Base-by-base conservation (phyloP, 306 rosid genomes). In the Lagenaria siceraria region DNA sequence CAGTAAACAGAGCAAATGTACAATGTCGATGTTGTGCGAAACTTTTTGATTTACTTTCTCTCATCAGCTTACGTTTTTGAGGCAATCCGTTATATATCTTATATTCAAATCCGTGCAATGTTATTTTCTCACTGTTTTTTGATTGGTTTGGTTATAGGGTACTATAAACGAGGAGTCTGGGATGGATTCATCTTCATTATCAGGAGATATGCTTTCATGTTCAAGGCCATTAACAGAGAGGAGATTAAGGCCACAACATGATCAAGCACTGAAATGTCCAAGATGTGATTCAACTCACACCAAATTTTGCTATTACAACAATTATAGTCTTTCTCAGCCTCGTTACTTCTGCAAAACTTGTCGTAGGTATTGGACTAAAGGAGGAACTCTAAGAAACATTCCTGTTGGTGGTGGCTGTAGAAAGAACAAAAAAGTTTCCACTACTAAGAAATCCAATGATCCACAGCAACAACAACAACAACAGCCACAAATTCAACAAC, bases 261-360 rank as follows among this genome's bases (percentile, higher is more conserved):
- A 92, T 70, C 96, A 87, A 82, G 87, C 92, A 1, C 88, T 90
- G 24, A 96, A 96, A 74, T 96, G 99, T 63, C 99, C 99, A 0
- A 82, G 99, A 78, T 96, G 99, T 70, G 98, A 96, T 3, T 96
- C 99, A 21, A 87, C 97, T 1, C 97, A 92, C 88, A 96, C 99
- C 80, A 96, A 96, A 74, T 96, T 96, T 79, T 96, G 99, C 62
- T 96, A 96, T 90, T 96, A 96, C 93, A 96, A 96, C 90, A 96
- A 96, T 76, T 96, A 96, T 79, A 96, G 99, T 49, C 99, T 96
- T 83, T 55, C 99, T 21, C 99, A 96, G 83, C 99, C 98, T 8
- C 83, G 98, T 83, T 96, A 96, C 86, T 96, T 96, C 48, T 96
- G 99, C 96, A 96, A 96, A 81, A 86, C 99, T 1, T 96, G 98